Evolutionary conservation across 31 red algal species (phyloP).

Genomic region (Asparagopsis taxiformis): DNA sequence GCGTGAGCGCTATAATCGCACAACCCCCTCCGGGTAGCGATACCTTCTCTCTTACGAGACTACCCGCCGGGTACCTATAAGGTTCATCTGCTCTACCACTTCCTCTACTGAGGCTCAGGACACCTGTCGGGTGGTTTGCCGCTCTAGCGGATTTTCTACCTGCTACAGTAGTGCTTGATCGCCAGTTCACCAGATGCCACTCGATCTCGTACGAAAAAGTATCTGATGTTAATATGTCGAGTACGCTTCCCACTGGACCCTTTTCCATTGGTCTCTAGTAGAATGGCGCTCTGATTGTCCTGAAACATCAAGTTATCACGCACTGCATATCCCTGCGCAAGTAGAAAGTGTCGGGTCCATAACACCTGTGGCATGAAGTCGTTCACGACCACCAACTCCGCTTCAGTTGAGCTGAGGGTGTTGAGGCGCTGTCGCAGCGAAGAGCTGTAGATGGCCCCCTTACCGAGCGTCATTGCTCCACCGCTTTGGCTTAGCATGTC

Average conservation of each 20-base stretch:
- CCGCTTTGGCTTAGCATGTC: neutral
- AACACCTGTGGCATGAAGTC: neutral
- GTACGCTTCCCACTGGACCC: neutral
- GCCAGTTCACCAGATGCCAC: conserved; percentile 3
- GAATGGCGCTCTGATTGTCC: conserved; percentile 18
- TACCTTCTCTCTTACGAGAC: too few species aligned
- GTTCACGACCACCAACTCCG: neutral
- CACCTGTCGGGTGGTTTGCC: too few species aligned
- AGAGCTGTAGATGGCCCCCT: neutral
- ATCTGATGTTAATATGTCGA: conserved; percentile 18
- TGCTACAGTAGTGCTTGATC: conserved; percentile 9
- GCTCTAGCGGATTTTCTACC: too few species aligned
- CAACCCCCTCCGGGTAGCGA: too few species aligned
- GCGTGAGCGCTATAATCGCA: too few species aligned
- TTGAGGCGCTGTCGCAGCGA: neutral
- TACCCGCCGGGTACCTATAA: too few species aligned
- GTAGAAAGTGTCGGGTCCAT: neutral
- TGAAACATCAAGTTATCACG: conserved; percentile 26
- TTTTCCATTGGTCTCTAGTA: conserved; percentile 8
- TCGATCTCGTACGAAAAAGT: conserved; percentile 20
- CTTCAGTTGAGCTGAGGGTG: neutral
- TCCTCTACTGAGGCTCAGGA: too few species aligned
- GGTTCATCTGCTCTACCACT: too few species aligned
- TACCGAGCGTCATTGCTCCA: neutral
- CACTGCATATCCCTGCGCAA: neutral